Evolutionary conservation across 2,329 filamentous ascomycete genomes (phyloP).

Genomic region (Xylariaceae sp.): DNA sequence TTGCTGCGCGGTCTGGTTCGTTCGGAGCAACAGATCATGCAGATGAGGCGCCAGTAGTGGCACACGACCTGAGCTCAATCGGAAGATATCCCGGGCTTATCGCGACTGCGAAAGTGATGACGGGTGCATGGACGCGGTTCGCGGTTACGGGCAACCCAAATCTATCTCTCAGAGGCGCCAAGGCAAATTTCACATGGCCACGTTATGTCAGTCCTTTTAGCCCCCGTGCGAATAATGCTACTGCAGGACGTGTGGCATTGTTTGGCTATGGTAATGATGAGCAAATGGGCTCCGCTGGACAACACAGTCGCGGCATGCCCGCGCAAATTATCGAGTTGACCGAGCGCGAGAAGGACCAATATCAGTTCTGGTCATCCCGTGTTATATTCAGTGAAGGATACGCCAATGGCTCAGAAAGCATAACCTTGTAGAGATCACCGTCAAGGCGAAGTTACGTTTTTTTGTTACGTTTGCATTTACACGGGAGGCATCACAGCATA

Average conservation of each 20-base stretch:
- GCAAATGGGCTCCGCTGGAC: conserved; percentile 33
- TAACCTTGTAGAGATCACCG: background rate
- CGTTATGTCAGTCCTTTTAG: conserved; percentile 41
- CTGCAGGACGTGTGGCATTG: conserved; percentile 42
- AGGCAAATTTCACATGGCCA: conserved; percentile 38
- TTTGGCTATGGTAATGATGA: conserved; percentile 61
- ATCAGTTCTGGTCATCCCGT: conserved; percentile 58
- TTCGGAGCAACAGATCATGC: conserved; percentile 45
- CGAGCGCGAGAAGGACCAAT: conserved; percentile 45
- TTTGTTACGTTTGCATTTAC: too few species aligned
- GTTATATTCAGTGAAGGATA: conserved; percentile 46
- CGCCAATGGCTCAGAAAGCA: conserved; percentile 29
- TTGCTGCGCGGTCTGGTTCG: conserved; percentile 43
- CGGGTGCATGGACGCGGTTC: conserved; percentile 41
- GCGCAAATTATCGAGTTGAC: conserved; percentile 43
- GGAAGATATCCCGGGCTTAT: conserved; percentile 36
- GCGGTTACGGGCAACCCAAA: conserved; percentile 32
- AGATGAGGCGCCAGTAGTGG: conserved; percentile 42
- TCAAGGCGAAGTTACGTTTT: background rate
- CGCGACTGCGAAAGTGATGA: conserved; percentile 41
- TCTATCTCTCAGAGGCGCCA: conserved; percentile 5
- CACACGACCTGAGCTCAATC: conserved; percentile 40
- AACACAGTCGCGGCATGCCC: conserved; percentile 39
- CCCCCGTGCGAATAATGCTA: conserved; percentile 6
- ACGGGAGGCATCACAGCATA: background rate